These are phyloP conservation scores for Trypanosoma avium DNA, from an alignment of 208 protist species.

Conservation along the genomic window DNA sequence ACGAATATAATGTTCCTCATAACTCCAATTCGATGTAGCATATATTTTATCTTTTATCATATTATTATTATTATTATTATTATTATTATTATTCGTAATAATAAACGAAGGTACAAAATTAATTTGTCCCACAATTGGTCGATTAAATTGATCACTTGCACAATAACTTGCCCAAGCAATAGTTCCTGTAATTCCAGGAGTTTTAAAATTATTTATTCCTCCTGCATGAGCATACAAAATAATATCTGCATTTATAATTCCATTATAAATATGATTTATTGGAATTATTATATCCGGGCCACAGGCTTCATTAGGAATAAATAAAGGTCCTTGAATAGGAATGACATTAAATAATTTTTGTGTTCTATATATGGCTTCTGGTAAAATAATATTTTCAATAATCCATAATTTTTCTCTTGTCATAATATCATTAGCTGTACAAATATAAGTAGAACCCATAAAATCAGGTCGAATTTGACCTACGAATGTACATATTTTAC, in stretches of 20 bases:
- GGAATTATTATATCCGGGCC: constrained; percentile 34
- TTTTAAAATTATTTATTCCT: background rate
- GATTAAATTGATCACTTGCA: constrained; percentile 26
- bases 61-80: no score
- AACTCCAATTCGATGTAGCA: background rate
- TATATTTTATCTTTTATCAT: no score
- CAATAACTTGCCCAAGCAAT: constrained; percentile 57
- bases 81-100: constrained; percentile 4
- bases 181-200: constrained; percentile 11
- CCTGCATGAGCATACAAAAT: constrained; percentile 60
- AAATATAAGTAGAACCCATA: constrained; percentile 36
- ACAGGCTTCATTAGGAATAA: constrained; percentile 28
- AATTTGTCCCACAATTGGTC: constrained; percentile 48
- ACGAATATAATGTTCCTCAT: constrained; percentile 38
- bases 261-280: constrained; percentile 20
- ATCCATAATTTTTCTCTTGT: constrained; percentile 42
- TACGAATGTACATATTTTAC: constrained; percentile 27
- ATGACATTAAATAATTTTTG: constrained; percentile 37
- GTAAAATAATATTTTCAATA: constrained; percentile 33
- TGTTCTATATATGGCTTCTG: constrained; percentile 22
- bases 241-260: constrained; percentile 48
- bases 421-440: constrained; percentile 38
- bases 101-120: constrained; percentile 50
- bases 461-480: constrained; percentile 32
- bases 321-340: constrained; percentile 5